phyloP scores from a whole-genome alignment of 176 grass and related monocot genomes.

The Bonia amplexicaulis region DNA sequence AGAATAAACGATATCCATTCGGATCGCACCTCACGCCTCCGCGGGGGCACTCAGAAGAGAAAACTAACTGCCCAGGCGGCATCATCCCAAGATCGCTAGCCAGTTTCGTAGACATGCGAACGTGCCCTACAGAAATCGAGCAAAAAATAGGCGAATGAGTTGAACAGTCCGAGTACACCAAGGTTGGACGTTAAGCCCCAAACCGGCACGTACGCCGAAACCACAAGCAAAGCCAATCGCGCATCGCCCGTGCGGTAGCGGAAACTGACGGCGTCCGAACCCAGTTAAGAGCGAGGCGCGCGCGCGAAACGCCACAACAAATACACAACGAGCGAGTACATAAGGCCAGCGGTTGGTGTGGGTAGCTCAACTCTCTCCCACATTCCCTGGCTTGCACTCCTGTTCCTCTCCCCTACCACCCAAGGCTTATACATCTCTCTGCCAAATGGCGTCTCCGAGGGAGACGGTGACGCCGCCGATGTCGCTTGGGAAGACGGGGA shows the following conservation, averaged over 20 bases:
- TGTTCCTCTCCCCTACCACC: not conserved
- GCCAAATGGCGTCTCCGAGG: constrained; percentile 28
- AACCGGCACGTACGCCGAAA: constrained; percentile 2
- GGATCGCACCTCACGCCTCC: too few species aligned
- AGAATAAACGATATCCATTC: too few species aligned
- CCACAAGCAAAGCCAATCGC: constrained; percentile 7
- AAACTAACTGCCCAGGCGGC: not conserved
- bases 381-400: constrained; percentile 1
- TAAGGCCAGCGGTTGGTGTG: constrained; percentile 40
- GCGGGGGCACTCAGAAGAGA: too few species aligned
- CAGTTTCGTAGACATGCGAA: not conserved
- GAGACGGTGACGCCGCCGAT: constrained; percentile 32
- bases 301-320: not conserved
- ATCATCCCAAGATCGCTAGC: not conserved
- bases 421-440: not conserved
- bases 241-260: constrained; percentile 12
- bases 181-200: constrained; percentile 15
- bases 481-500: not conserved
- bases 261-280: not conserved
- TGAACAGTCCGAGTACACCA: constrained; percentile 13
- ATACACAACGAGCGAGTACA: not conserved
- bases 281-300: constrained; percentile 6
- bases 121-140: not conserved
- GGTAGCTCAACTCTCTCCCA: constrained; percentile 65
- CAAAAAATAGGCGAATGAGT: not conserved